Evolutionary conservation across 768 basidiomycete species (phyloP).

Genomic region (Lentinula boryana): DNA sequence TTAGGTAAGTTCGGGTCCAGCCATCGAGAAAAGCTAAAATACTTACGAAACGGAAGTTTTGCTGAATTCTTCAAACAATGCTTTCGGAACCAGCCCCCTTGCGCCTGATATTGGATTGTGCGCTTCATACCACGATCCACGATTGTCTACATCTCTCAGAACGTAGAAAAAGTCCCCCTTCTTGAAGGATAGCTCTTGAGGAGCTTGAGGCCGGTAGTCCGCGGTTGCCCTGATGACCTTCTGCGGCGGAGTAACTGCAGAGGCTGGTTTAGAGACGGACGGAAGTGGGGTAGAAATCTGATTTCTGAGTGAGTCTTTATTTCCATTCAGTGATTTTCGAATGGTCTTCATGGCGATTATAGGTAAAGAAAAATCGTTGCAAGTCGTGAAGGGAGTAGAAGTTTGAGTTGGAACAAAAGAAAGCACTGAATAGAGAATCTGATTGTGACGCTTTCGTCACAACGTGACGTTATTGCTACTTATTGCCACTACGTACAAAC

Average conservation of each 20-base stretch:
- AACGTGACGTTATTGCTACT: neutral
- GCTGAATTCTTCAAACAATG: slow-evolving; percentile 86
- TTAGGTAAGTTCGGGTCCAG: slow-evolving; percentile 7
- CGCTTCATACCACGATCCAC: slow-evolving; percentile 81
- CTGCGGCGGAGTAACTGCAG: slow-evolving; percentile 78
- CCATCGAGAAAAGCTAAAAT: slow-evolving; percentile 8
- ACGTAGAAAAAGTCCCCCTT: slow-evolving; percentile 99
- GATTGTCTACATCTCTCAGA: slow-evolving; percentile 58
- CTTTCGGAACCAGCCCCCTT: slow-evolving; percentile 83
- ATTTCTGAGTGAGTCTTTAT: slow-evolving; percentile 50
- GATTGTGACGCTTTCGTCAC: neutral
- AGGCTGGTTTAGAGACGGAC: slow-evolving; percentile 61
- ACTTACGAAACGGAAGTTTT: slow-evolving; percentile 66
- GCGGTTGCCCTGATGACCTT: slow-evolving; percentile 89
- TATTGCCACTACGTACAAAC: no score
- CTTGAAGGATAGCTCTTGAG: slow-evolving; percentile 83
- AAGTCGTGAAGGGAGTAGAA: slow-evolving; percentile 18
- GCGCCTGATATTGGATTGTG: slow-evolving; percentile 91
- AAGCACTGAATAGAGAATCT: neutral
- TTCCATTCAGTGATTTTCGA: slow-evolving; percentile 71
- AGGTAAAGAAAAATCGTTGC: slow-evolving; percentile 10
- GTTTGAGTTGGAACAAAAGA: slow-evolving; percentile 3
- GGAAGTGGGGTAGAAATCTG: slow-evolving; percentile 70
- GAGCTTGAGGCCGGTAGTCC: slow-evolving; percentile 58
- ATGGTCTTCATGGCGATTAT: slow-evolving; percentile 65